phyloP scores from a whole-genome alignment of 2,329 filamentous ascomycete genomes.

The Trichoderma polysporum region DNA sequence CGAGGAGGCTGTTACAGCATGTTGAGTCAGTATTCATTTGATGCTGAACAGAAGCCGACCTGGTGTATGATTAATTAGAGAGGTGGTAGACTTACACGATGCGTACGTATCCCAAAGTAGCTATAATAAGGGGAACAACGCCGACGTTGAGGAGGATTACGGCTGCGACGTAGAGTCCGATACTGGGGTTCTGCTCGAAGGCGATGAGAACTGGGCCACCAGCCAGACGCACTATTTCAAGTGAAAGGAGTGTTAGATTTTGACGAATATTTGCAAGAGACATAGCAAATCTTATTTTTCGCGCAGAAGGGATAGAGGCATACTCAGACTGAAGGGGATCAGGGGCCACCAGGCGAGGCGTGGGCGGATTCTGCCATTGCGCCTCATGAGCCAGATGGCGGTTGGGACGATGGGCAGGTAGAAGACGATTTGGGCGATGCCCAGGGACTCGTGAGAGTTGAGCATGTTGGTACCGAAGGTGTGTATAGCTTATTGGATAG shows the following conservation, averaged over 20 bases:
- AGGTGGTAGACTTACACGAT: constrained; percentile 26
- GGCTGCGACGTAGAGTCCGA: constrained; percentile 30
- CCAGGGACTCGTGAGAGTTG: constrained; percentile 27
- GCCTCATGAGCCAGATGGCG: constrained; percentile 27
- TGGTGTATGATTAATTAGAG: neutral
- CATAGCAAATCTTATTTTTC: neutral
- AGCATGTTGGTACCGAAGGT: no score
- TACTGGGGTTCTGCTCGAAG: constrained; percentile 24
- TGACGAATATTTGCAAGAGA: neutral
- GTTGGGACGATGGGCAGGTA: constrained; percentile 30
- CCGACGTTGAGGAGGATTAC: constrained; percentile 33
- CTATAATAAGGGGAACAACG: constrained; percentile 30
- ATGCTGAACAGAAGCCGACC: neutral
- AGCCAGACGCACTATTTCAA: constrained; percentile 29
- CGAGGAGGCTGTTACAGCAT: constrained; percentile 22
- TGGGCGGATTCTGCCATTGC: constrained; percentile 31
- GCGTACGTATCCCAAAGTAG: constrained; percentile 29
- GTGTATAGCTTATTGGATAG: no score
- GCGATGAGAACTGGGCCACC: constrained; percentile 32
- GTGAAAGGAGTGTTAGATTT: neutral
- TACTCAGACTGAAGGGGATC: constrained; percentile 29
- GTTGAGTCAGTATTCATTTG: neutral
- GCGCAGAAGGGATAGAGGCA: neutral
- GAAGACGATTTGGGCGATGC: constrained; percentile 30
- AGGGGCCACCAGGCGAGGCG: constrained; percentile 32